Percentiles rank a stretch among this genome's conserved stretches.
Evolutionary conservation across 73 alveolate genomes (phyloP).

Genomic region (Tetrahymena thermophila): DNA sequence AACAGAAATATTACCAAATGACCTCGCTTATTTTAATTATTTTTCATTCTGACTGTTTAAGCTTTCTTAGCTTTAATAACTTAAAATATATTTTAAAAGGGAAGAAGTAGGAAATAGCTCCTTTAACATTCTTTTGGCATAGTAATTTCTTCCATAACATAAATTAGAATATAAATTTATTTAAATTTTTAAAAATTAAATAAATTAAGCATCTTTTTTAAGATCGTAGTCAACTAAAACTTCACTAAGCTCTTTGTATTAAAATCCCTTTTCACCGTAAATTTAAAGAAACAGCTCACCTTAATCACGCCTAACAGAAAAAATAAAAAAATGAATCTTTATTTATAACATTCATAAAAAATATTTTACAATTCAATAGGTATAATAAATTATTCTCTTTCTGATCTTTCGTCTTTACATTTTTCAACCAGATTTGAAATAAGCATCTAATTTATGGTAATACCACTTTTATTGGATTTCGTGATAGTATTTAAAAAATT

Average conservation of each 20-base stretch:
- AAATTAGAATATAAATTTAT: neutral
- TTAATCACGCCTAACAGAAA: neutral
- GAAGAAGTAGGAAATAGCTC: neutral
- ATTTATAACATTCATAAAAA: neutral
- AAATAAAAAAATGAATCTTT: neutral
- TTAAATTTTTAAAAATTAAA: neutral
- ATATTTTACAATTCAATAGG: neutral
- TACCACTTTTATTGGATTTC: neutral
- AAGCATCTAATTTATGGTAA: neutral
- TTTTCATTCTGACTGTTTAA: neutral
- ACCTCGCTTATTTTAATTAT: neutral
- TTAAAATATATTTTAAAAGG: neutral
- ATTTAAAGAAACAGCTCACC: neutral
- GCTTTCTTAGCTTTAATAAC: neutral
- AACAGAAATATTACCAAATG: neutral
- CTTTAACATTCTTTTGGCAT: neutral
- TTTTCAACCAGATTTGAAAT: neutral
- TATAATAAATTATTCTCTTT: neutral
- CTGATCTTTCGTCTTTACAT: neutral
- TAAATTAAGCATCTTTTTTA: neutral
- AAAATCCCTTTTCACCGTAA: neutral
- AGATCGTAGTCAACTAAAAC: neutral
- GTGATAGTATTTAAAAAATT: neutral
- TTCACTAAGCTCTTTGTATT: neutral
- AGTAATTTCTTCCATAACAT: neutral